A percentile compares a stretch with the other conserved stretches of the same genome.
phyloP scores from a whole-genome alignment of 345 rosid genomes.

The Eucalyptus caleyi region DNA sequence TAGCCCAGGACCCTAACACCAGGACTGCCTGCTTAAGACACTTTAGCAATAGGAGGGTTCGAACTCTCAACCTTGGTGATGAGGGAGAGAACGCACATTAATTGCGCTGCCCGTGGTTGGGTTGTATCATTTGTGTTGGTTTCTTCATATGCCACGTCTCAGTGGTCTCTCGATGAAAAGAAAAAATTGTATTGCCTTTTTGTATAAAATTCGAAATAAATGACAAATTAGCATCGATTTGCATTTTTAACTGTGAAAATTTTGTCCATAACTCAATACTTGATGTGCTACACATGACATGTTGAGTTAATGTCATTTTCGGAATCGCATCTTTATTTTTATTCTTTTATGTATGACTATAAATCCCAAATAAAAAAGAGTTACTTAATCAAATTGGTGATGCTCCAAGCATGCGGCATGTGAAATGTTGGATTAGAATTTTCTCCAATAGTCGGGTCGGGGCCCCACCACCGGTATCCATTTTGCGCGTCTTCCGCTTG shows the following conservation, averaged over 20 bases:
- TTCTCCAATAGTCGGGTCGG: neutral
- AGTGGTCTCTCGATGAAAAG: neutral
- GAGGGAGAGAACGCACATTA: too few relatives aligned
- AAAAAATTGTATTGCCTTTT: neutral
- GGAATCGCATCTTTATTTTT: neutral
- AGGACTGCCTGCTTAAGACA: too few relatives aligned
- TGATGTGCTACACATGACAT: neutral
- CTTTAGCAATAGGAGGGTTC: too few relatives aligned
- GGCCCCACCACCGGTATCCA: neutral
- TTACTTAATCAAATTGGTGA: neutral
- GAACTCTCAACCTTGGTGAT: too few relatives aligned
- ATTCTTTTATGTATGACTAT: neutral
- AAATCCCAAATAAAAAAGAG: neutral
- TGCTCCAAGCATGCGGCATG: neutral
- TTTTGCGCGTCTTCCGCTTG: neutral
- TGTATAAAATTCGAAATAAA: neutral
- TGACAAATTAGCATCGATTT: rapidly evolving
- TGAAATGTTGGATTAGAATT: neutral
- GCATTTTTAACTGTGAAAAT: rapidly evolving
- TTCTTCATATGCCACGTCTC: neutral
- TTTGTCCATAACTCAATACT: neutral
- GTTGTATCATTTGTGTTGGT: neutral
- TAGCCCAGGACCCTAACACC: too few relatives aligned
- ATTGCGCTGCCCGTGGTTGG: too few relatives aligned
- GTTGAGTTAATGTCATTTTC: neutral